Evolutionary conservation across 2,329 filamentous ascomycete genomes (phyloP), one percentile per base, ranked within the genome.

Genomic region (Ceratocystis harringtonii): DNA sequence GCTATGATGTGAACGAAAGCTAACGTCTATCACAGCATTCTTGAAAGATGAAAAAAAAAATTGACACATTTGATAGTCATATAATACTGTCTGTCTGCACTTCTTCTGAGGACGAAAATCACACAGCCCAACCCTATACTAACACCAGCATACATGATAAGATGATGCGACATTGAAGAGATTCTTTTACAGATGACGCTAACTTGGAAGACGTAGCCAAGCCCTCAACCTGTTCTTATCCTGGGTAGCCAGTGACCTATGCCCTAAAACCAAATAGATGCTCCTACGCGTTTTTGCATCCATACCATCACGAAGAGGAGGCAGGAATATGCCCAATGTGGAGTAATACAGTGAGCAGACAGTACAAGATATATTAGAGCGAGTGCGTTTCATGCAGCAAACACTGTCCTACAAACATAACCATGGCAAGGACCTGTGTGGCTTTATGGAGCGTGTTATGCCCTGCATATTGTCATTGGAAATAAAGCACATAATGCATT

Each of bases 401-500:
- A 61, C 66, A 67, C 66, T 67, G 66, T 67, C 41, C 66, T 61
- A 67, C 60, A 61, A 67, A 50, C 58, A 22, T 45, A 63, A 65
- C 36, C 36, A 41, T 41, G 36, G 12, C 36, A 41, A 41, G 36
- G 36, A 12, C 36, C 10, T 41, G 10, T 41, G 36, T 41, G 36
- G 22, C 10, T 28, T 52, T 52, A 25, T 52, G 22, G 10, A 41
- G 36, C 36, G 12, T 12, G 10, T 52, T 52, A 52, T 52, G 19
- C 48, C 25, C 19, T 52, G 48, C 22, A 52, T 52, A 28, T 25
- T 52, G 22, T 28, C 5, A 28, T 10, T 52, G 5, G 5, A 52
- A 28, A 15, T 22, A 28, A 15, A 2, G 7, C 25, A 12, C 15
- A 15, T 25, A 12, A 15, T 52, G 22, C 48, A 52, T 28, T 22